These are phyloP conservation scores for Fusarium sterilihyphosum DNA, from an alignment of 2,329 filamentous ascomycete species.

Conservation along the genomic window DNA sequence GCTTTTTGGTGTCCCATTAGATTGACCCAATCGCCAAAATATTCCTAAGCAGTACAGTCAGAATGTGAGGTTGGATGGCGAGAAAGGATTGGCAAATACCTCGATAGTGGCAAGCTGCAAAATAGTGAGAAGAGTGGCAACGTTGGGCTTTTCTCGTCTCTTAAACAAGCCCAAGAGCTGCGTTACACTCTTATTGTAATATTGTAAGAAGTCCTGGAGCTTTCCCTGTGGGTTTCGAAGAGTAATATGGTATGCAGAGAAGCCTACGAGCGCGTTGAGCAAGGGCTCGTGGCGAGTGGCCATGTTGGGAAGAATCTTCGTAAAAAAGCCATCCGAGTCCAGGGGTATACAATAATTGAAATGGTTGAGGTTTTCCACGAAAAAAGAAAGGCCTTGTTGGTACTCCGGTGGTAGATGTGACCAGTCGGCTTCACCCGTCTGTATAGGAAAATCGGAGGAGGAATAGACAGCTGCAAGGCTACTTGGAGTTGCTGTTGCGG, in stretches of 20 bases:
- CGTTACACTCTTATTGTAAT: constrained; percentile 89
- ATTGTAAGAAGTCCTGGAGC: constrained; percentile 84
- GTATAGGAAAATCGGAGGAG: constrained; percentile 39
- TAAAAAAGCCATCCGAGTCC: constrained; percentile 78
- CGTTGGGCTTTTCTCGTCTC: constrained; percentile 74
- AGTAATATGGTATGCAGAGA: constrained; percentile 87
- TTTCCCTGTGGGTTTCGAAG: constrained; percentile 75
- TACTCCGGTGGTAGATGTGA: constrained; percentile 73
- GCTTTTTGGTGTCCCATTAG: constrained; percentile 92
- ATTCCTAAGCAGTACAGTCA: constrained; percentile 71
- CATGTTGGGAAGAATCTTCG: constrained; percentile 73
- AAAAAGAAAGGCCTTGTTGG: constrained; percentile 82
- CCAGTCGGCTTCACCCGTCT: constrained; percentile 57
- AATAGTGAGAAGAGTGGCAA: constrained; percentile 85
- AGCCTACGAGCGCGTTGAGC: constrained; percentile 86
- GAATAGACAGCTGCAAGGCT: constrained; percentile 46
- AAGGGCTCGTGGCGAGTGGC: constrained; percentile 81
- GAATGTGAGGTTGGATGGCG: constrained; percentile 24
- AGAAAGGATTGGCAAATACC: constrained; percentile 57
- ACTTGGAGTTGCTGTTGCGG: constrained; percentile 54
- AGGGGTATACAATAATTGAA: constrained; percentile 84
- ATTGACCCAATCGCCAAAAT: constrained; percentile 94
- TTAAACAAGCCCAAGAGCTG: constrained; percentile 77
- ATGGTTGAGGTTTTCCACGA: constrained; percentile 78
- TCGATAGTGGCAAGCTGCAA: constrained; percentile 94